Evolutionary conservation across 2,329 filamentous ascomycete species (phyloP).

Genomic region (Cladophialophora yegresii): DNA sequence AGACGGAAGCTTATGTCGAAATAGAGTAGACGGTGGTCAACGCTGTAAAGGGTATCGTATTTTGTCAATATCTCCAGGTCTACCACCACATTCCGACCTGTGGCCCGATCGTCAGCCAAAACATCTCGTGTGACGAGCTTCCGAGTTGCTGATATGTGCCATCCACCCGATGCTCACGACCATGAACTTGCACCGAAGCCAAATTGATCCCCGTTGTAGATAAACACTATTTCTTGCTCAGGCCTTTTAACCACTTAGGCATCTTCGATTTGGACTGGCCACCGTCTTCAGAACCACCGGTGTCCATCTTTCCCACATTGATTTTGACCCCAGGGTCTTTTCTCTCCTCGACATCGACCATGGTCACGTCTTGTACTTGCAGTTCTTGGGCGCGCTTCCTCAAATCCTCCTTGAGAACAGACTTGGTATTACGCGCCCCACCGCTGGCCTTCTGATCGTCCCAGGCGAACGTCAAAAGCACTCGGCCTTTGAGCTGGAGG

Average conservation of each 20-base stretch:
- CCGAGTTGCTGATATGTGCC: background rate
- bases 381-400: slow-evolving; percentile 66
- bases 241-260: slow-evolving; percentile 72
- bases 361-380: slow-evolving; percentile 61
- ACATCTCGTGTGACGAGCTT: background rate
- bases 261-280: slow-evolving; percentile 47
- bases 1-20: background rate
- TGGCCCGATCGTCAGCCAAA: background rate
- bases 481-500: slow-evolving; percentile 68
- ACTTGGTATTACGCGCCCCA: slow-evolving; percentile 54
- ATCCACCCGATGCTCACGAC: background rate
- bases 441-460: slow-evolving; percentile 61
- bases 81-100: background rate
- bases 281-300: slow-evolving; percentile 41
- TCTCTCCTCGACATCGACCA: slow-evolving; percentile 45
- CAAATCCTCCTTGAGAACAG: slow-evolving; percentile 63
- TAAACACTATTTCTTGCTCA: slow-evolving; percentile 65
- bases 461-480: slow-evolving; percentile 78
- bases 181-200: background rate
- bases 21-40: background rate
- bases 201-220: background rate
- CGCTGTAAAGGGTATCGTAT: background rate
- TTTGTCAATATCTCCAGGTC: background rate
- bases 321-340: slow-evolving; percentile 37
- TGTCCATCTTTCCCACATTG: slow-evolving; percentile 41